These are phyloP conservation scores for Eutrema japonicum DNA, from an alignment of 345 rosid species.

Conservation along the genomic window DNA sequence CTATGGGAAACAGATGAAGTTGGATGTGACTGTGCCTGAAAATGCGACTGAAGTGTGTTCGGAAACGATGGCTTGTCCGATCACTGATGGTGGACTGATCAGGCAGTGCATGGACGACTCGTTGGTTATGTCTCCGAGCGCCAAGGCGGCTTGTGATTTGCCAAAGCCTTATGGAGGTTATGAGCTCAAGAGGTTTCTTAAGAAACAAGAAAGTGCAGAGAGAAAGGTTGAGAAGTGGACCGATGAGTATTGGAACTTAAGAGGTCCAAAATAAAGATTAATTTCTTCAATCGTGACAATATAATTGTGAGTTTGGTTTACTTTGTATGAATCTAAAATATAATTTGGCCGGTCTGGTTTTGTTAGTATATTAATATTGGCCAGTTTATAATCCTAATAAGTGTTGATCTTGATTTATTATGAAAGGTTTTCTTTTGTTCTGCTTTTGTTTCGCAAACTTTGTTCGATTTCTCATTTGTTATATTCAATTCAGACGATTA, in stretches of 20 bases:
- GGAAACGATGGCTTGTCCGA: constrained; percentile 51
- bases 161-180: constrained; percentile 46
- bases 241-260: constrained; percentile 21
- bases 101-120: constrained; percentile 58
- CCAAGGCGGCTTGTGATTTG: constrained; percentile 51
- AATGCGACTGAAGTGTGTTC: constrained; percentile 49
- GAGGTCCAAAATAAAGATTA: constrained; percentile 32
- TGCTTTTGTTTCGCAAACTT: too few relatives aligned
- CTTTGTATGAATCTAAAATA: background rate
- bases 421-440: too few relatives aligned
- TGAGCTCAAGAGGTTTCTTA: constrained; percentile 36
- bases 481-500: too few relatives aligned
- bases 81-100: constrained; percentile 41
- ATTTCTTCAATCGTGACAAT: background rate
- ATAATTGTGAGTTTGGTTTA: background rate
- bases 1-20: constrained; percentile 57
- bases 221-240: constrained; percentile 47
- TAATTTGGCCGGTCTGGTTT: background rate
- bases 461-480: too few relatives aligned
- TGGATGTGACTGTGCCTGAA: constrained; percentile 50
- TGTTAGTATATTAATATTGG: too few relatives aligned
- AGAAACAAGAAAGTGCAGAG: constrained; percentile 38
- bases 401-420: background rate
- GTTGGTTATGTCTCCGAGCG: constrained; percentile 52
- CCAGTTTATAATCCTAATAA: background rate